These are phyloP conservation scores for Aquilaria yunnanensis DNA, from an alignment of 345 rosid species.

Conservation along the genomic window DNA sequence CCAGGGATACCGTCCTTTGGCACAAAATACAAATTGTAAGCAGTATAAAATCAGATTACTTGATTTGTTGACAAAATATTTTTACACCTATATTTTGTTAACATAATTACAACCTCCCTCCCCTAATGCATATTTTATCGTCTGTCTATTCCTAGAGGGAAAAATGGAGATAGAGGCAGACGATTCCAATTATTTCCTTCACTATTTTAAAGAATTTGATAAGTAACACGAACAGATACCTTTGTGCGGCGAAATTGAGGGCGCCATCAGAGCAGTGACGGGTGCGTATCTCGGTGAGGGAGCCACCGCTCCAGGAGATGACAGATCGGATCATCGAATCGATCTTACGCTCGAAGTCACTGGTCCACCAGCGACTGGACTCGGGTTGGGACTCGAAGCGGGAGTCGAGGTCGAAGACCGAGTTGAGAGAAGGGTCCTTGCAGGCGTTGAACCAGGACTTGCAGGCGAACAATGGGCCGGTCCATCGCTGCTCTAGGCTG, in stretches of 20 bases:
- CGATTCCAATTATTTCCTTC: too few relatives aligned
- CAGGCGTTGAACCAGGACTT: constrained; percentile 61
- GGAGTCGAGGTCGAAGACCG: constrained; percentile 56
- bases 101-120: too few relatives aligned
- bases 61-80: too few relatives aligned
- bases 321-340: constrained; percentile 69
- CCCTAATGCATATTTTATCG: too few relatives aligned
- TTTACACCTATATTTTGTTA: too few relatives aligned
- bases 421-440: constrained; percentile 65
- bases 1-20: too few relatives aligned
- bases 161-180: neutral
- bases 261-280: constrained; percentile 83
- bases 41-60: too few relatives aligned
- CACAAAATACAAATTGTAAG: too few relatives aligned
- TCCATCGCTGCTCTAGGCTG: constrained; percentile 60
- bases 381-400: constrained; percentile 48
- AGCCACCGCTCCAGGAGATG: constrained; percentile 54
- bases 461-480: constrained; percentile 69
- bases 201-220: too few relatives aligned
- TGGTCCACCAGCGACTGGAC: constrained; percentile 52
- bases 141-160: too few relatives aligned
- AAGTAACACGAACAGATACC: constrained; percentile 24
- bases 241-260: constrained; percentile 50
- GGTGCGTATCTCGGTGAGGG: constrained; percentile 49
- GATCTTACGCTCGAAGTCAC: constrained; percentile 57